Conservation (phyloP, 1,284 basidiomycete genomes). For the Albatrellus sp. region DNA sequence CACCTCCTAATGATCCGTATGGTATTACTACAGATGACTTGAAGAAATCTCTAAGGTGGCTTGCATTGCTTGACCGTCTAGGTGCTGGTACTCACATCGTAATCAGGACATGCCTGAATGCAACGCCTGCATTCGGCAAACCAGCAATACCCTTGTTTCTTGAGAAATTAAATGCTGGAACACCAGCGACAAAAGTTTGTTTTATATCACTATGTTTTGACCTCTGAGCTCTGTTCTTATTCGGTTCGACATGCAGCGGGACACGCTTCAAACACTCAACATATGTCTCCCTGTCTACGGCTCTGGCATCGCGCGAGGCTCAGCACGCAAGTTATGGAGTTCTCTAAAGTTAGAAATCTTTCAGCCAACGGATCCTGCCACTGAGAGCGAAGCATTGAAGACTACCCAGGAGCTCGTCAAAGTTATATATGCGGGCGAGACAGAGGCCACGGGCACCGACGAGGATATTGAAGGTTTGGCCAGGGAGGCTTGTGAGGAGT, state of each 20-base stretch:
- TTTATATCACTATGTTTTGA: not conserved
- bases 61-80: not conserved
- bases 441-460: conserved; percentile 19
- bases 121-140: conserved; percentile 75
- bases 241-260: conserved; percentile 39
- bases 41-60: conserved; percentile 58
- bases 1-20: conserved; percentile 90
- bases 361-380: conserved; percentile 71
- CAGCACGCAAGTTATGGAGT: conserved; percentile 76
- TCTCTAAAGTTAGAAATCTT: conserved; percentile 87
- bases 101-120: conserved; percentile 48
- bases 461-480: conserved; percentile 48
- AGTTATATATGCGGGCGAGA: conserved; percentile 48
- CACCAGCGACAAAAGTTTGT: conserved; percentile 72
- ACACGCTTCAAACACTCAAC: conserved; percentile 68
- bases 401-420: conserved; percentile 60
- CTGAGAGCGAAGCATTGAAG: conserved; percentile 62
- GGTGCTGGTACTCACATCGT: not conserved
- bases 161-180: conserved; percentile 84
- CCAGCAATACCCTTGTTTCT: conserved; percentile 82
- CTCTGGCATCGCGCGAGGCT: conserved; percentile 39
- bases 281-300: conserved; percentile 80
- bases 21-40: conserved; percentile 87
- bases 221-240: not conserved
- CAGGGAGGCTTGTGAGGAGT: conserved; percentile 68